Percentiles rank a stretch among this genome's conserved stretches.
Conservation (phyloP, 2,329 filamentous ascomycete species). For the Hypoxylon sp. region DNA sequence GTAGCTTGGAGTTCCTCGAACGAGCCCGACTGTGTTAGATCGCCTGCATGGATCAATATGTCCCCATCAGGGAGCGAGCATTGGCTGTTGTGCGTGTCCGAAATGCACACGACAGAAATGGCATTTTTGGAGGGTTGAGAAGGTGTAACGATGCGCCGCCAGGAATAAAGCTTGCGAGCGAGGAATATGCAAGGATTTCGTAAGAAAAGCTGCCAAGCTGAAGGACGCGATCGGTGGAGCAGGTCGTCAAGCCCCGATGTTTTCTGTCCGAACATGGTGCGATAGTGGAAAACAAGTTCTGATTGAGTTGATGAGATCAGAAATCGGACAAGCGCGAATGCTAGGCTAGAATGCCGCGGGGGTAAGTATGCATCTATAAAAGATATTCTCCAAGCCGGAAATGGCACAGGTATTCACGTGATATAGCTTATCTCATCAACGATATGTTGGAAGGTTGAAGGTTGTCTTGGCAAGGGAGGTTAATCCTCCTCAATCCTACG, state of each 20-base stretch:
- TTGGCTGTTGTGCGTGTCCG: slow-evolving; percentile 61
- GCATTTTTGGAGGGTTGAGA: neutral
- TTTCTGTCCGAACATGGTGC: slow-evolving; percentile 3
- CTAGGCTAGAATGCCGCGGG: too few species aligned
- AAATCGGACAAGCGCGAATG: too few species aligned
- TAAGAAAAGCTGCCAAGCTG: slow-evolving; percentile 37
- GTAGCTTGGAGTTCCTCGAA: slow-evolving; percentile 58
- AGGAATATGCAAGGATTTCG: slow-evolving; percentile 33
- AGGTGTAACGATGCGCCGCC: neutral
- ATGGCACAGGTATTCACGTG: slow-evolving; percentile 6
- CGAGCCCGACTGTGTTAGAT: slow-evolving; percentile 62
- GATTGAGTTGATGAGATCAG: too few species aligned
- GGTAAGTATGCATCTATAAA: too few species aligned
- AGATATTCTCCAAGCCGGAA: neutral
- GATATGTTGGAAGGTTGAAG: neutral
- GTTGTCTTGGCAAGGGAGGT: slow-evolving; percentile 13
- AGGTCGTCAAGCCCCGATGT: slow-evolving; percentile 3
- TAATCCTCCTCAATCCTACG: neutral
- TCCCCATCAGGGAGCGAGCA: slow-evolving; percentile 60
- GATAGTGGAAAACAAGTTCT: neutral
- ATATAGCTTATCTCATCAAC: neutral
- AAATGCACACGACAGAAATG: slow-evolving; percentile 58
- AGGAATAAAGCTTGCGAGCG: neutral
- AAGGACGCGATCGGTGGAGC: slow-evolving; percentile 36
- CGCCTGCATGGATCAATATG: slow-evolving; percentile 64